phyloP scores from a whole-genome alignment of 2,329 filamentous ascomycete species.

The Phaeosphaeria sp. region DNA sequence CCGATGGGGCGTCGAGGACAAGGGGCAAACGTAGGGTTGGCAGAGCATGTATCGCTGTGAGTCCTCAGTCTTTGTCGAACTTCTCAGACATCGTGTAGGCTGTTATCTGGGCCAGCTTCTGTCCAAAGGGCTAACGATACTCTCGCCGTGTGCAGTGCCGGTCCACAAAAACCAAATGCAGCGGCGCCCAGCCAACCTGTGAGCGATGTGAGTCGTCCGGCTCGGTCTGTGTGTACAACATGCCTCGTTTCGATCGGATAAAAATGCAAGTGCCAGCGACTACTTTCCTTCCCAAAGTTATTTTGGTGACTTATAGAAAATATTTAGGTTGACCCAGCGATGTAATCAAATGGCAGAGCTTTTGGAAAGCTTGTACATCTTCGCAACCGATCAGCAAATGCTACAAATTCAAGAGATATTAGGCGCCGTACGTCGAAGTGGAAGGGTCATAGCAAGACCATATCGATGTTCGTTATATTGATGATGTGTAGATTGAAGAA shows the following conservation, averaged over 20 bases:
- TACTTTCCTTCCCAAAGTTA: background rate
- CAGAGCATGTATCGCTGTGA: conserved; percentile 24
- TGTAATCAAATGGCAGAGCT: conserved; percentile 34
- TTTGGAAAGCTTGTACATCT: conserved; percentile 22
- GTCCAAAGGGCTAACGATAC: conserved; percentile 15
- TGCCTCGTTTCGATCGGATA: conserved; percentile 47
- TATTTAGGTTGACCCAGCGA: conserved; percentile 36
- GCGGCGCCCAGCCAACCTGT: conserved; percentile 45
- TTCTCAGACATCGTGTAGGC: background rate
- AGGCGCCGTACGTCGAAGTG: background rate
- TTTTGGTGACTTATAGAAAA: conserved; percentile 16
- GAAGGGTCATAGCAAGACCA: background rate
- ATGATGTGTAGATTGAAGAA: background rate
- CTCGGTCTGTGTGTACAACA: conserved; percentile 47
- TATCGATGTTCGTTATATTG: background rate
- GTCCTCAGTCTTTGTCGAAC: background rate
- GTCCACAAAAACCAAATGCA: conserved; percentile 50
- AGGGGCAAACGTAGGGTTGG: conserved; percentile 17
- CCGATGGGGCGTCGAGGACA: background rate
- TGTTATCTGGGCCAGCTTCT: background rate
- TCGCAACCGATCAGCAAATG: conserved; percentile 26
- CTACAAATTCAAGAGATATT: background rate
- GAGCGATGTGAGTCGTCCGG: conserved; percentile 44
- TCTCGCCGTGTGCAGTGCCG: conserved; percentile 37
- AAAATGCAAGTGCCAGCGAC: conserved; percentile 36